Evolutionary conservation across 192 early-diverging fungal species (phyloP).

Genomic region (Podila clonocystis): DNA sequence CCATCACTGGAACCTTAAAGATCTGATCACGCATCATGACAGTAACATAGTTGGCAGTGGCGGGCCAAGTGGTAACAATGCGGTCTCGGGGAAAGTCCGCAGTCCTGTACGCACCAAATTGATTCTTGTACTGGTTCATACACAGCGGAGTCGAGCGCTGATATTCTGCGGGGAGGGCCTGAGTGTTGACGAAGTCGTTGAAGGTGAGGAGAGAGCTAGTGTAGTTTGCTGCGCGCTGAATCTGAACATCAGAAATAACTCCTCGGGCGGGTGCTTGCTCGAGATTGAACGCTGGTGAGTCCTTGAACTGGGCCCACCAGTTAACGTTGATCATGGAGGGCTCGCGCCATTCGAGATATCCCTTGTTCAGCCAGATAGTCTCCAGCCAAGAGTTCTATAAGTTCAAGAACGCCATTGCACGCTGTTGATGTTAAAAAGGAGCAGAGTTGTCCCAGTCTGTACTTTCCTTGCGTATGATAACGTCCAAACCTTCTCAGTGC

Average conservation of each 20-base stretch:
- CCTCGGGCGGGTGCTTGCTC: slow-evolving; percentile 54
- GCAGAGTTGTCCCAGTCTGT: too few relatives aligned
- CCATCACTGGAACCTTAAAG: slow-evolving; percentile 82
- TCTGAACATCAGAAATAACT: slow-evolving; percentile 75
- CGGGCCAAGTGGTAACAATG: slow-evolving; percentile 76
- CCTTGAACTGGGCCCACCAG: slow-evolving; percentile 83
- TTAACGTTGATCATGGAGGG: slow-evolving; percentile 89
- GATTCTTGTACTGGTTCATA: slow-evolving; percentile 95
- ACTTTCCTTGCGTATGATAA: neutral
- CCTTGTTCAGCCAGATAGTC: slow-evolving; percentile 82
- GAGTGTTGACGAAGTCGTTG: slow-evolving; percentile 78
- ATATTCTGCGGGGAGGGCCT: slow-evolving; percentile 72
- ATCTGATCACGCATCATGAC: slow-evolving; percentile 89
- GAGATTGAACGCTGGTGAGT: slow-evolving; percentile 62
- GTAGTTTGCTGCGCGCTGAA: slow-evolving; percentile 82
- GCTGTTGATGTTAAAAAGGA: too few relatives aligned
- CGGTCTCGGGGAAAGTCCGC: slow-evolving; percentile 75
- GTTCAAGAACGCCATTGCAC: neutral
- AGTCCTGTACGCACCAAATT: slow-evolving; percentile 86
- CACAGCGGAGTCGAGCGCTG: slow-evolving; percentile 80
- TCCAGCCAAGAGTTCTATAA: slow-evolving; percentile 87
- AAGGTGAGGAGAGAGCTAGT: slow-evolving; percentile 73
- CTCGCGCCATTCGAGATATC: slow-evolving; percentile 88
- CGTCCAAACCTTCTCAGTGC: slow-evolving; percentile 59
- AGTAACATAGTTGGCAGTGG: slow-evolving; percentile 82